These are phyloP conservation scores for Anthracocystis panici-leucophaei DNA, from an alignment of 1,284 basidiomycete species.

Conservation along the genomic window DNA sequence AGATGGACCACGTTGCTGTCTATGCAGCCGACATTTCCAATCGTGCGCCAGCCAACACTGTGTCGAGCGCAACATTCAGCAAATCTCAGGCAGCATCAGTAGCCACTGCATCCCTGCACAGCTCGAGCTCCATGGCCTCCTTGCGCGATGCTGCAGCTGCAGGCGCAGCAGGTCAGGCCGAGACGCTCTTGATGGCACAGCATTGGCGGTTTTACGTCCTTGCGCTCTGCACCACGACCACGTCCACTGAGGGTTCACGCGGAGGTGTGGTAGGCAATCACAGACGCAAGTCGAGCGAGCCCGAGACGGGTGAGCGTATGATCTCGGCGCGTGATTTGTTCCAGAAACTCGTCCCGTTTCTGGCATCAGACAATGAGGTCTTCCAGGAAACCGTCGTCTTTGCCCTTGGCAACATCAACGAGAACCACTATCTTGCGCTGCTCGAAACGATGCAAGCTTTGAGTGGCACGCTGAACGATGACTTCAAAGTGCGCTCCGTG, in stretches of 20 bases:
- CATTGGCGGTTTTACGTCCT: slow-evolving; percentile 92
- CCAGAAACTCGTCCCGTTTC: slow-evolving; percentile 84
- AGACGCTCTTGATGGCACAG: slow-evolving; percentile 78
- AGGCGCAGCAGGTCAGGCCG: slow-evolving; percentile 67
- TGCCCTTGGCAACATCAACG: slow-evolving; percentile 87
- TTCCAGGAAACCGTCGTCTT: slow-evolving; percentile 88
- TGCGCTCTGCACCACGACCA: slow-evolving; percentile 79
- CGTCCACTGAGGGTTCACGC: slow-evolving; percentile 60
- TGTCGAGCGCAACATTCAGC: slow-evolving; percentile 31
- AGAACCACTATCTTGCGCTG: slow-evolving; percentile 81
- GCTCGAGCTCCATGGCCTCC: slow-evolving; percentile 35
- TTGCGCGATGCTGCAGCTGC: slow-evolving; percentile 55
- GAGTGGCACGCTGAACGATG: slow-evolving; percentile 84
- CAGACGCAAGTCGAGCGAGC: slow-evolving; percentile 78
- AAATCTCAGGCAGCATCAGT: slow-evolving; percentile 41
- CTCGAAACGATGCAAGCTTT: slow-evolving; percentile 85
- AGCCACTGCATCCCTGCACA: slow-evolving; percentile 31
- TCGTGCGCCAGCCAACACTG: slow-evolving; percentile 31
- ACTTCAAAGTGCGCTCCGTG: slow-evolving; percentile 72
- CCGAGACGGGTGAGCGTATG: slow-evolving; percentile 75
- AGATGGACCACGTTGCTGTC: slow-evolving; percentile 70
- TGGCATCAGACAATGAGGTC: slow-evolving; percentile 84
- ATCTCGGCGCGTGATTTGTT: slow-evolving; percentile 82
- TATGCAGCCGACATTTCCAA: slow-evolving; percentile 68
- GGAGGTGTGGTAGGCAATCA: slow-evolving; percentile 78